phyloP scores from a whole-genome alignment of 371 early-diverging fungal genomes.

The Dichotomocladium elegans region DNA sequence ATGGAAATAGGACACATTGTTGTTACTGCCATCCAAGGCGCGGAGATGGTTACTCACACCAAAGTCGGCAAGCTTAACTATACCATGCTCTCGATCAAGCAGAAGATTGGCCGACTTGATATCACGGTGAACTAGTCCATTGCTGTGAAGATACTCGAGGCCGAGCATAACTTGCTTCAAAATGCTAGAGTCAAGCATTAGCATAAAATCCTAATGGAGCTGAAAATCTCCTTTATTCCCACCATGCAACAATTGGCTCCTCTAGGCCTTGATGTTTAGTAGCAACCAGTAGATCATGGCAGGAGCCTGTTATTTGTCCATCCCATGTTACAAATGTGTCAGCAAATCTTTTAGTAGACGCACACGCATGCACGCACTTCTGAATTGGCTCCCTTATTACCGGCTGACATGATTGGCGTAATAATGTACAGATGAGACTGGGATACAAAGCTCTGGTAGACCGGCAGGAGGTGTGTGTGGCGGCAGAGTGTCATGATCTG shows the following conservation, averaged over 20 bases:
- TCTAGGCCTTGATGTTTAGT: slow-evolving; percentile 25
- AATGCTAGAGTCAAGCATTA: slow-evolving; percentile 43
- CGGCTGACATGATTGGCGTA: slow-evolving; percentile 65
- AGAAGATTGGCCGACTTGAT: slow-evolving; percentile 93
- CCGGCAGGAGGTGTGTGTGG: slow-evolving; percentile 63
- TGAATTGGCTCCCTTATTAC: slow-evolving; percentile 18
- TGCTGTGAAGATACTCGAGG: slow-evolving; percentile 87
- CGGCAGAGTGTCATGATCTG: slow-evolving; percentile 72
- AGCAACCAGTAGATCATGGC: slow-evolving; percentile 29
- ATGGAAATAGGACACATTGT: too few species aligned
- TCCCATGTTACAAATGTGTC: neutral
- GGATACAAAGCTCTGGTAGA: slow-evolving; percentile 64
- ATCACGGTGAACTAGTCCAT: slow-evolving; percentile 93
- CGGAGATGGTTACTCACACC: slow-evolving; percentile 37
- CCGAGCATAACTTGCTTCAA: slow-evolving; percentile 84
- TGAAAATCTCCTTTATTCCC: slow-evolving; percentile 2
- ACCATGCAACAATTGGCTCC: slow-evolving; percentile 34
- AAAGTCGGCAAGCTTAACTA: slow-evolving; percentile 45
- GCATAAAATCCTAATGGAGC: too few species aligned
- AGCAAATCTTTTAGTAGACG: neutral
- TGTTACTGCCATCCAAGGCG: neutral
- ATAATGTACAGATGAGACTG: slow-evolving; percentile 59
- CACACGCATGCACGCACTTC: neutral
- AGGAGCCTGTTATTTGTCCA: slow-evolving; percentile 24
- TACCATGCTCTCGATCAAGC: slow-evolving; percentile 65